phyloP scores from a whole-genome alignment of 169 alveolate species.

The Plasmodium inui region DNA sequence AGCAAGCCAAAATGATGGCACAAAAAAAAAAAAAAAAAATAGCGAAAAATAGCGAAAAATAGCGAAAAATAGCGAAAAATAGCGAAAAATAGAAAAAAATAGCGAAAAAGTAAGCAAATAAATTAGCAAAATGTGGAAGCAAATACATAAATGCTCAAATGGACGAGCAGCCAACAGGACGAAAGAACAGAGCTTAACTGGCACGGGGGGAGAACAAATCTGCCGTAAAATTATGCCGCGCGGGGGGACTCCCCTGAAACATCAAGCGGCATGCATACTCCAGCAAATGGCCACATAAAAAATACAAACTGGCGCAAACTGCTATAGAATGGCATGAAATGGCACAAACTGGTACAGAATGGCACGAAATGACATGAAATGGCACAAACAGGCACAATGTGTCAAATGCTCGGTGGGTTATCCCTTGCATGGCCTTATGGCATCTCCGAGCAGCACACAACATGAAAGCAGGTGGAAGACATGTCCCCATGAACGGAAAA shows the following conservation, averaged over 20 bases:
- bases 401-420: neutral
- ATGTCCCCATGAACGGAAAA: neutral
- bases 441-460: neutral
- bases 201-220: neutral
- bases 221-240: neutral
- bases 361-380: neutral
- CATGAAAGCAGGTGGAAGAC: neutral
- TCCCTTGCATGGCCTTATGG: neutral
- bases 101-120: neutral
- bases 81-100: neutral
- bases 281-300: neutral
- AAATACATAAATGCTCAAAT: neutral
- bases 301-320: neutral
- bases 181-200: neutral
- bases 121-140: neutral
- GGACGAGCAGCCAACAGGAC: neutral
- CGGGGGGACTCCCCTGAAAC: neutral
- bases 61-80: slow-evolving; percentile 1
- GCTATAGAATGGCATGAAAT: too few relatives aligned
- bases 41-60: slow-evolving; percentile 5
- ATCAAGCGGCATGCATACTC: neutral
- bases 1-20: neutral
- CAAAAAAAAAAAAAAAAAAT: slow-evolving; percentile 7
- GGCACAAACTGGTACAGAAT: too few relatives aligned
- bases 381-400: neutral